These are phyloP conservation scores for Phytophthora ohioensis DNA, from an alignment of 352 stramenopile species.

Conservation along the genomic window DNA sequence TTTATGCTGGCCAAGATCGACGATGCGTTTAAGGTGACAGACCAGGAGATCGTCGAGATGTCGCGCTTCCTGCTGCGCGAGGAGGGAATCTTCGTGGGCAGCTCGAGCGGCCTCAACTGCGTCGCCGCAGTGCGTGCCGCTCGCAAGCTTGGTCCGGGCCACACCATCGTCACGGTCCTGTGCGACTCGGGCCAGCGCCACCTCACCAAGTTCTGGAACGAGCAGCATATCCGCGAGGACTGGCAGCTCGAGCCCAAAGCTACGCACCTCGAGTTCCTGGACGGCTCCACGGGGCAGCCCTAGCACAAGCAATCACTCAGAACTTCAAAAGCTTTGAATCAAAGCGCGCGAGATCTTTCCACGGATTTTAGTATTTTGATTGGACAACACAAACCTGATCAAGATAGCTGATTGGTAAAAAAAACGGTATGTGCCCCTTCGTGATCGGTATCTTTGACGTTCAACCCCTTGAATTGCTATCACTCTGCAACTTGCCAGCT, in stretches of 20 bases:
- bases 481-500: constrained; percentile 25
- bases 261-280: constrained; percentile 75
- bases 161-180: constrained; percentile 88
- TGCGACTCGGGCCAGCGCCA: constrained; percentile 92
- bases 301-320: constrained; percentile 25
- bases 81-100: constrained; percentile 97
- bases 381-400: constrained; percentile 15
- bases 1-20: constrained; percentile 93
- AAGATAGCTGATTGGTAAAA: too few species aligned
- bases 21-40: constrained; percentile 89
- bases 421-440: constrained; percentile 7
- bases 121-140: constrained; percentile 81
- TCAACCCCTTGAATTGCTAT: neutral
- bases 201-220: constrained; percentile 91
- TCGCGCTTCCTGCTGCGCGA: constrained; percentile 95
- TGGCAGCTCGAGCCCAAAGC: constrained; percentile 72
- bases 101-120: constrained; percentile 88
- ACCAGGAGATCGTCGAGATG: constrained; percentile 98
- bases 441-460: constrained; percentile 10
- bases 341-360: constrained; percentile 35
- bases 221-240: constrained; percentile 71
- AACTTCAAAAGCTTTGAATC: too few species aligned
- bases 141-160: constrained; percentile 77
- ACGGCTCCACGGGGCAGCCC: constrained; percentile 71
- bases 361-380: constrained; percentile 36